Percentiles rank a stretch among this genome's conserved stretches.
phyloP scores from a whole-genome alignment of 805 yeast species.

The Starmera pachycereana region DNA sequence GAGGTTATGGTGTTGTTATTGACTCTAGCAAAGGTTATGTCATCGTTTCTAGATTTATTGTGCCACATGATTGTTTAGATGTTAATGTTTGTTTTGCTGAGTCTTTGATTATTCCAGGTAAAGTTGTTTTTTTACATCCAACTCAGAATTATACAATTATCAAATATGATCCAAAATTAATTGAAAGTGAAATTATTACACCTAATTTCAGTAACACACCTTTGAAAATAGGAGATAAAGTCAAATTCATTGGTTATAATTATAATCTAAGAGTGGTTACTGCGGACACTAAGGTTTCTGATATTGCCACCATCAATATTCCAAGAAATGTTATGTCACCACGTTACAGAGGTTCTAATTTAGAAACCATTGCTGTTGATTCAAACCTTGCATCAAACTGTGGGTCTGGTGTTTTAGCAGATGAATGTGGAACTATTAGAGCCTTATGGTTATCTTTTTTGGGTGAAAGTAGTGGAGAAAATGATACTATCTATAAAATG shows the following conservation, averaged over 20 bases:
- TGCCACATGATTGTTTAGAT: slow-evolving; percentile 74
- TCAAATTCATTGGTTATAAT: slow-evolving; percentile 75
- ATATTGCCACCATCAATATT: slow-evolving; percentile 61
- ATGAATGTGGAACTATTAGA: slow-evolving; percentile 66
- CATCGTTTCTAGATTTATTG: slow-evolving; percentile 63
- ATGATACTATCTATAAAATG: slow-evolving; percentile 57
- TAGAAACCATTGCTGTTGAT: slow-evolving; percentile 70
- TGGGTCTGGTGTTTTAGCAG: slow-evolving; percentile 69
- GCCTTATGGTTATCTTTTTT: slow-evolving; percentile 81
- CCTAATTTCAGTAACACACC: slow-evolving; percentile 50
- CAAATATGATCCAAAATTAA: slow-evolving; percentile 68
- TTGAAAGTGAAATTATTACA: slow-evolving; percentile 59
- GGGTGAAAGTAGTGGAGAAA: slow-evolving; percentile 58
- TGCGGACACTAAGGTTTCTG: slow-evolving; percentile 68
- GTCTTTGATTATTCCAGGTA: slow-evolving; percentile 69
- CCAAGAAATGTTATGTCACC: slow-evolving; percentile 64
- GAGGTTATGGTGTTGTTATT: slow-evolving; percentile 69
- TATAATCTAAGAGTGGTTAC: slow-evolving; percentile 58
- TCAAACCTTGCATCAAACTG: slow-evolving; percentile 64
- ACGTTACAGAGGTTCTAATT: slow-evolving; percentile 74
- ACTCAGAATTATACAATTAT: slow-evolving; percentile 77
- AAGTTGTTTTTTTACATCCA: slow-evolving; percentile 79
- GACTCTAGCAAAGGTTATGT: slow-evolving; percentile 77
- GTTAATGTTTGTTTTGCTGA: slow-evolving; percentile 76
- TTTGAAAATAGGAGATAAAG: slow-evolving; percentile 64